These are phyloP conservation scores for Suhomyces kilbournensis DNA, from an alignment of 805 yeast genomes.

Conservation along the genomic window DNA sequence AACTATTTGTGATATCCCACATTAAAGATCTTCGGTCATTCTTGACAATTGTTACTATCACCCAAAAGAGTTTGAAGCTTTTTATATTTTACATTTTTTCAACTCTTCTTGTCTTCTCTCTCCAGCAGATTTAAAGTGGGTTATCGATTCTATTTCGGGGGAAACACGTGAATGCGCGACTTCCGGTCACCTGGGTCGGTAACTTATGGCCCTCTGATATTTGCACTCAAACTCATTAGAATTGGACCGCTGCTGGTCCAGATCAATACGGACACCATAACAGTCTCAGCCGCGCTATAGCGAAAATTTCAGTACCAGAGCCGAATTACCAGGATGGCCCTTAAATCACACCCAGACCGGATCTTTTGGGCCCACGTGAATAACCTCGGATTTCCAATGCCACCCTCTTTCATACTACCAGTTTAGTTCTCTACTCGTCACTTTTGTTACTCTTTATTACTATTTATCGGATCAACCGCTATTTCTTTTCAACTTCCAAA, in stretches of 20 bases:
- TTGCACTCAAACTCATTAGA: neutral
- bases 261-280: neutral
- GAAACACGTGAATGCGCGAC: neutral
- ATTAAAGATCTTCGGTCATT: no score
- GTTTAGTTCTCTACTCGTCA: no score
- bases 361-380: neutral
- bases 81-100: no score
- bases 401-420: no score
- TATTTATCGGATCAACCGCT: constrained; percentile 7
- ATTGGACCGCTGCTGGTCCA: neutral
- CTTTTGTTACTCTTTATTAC: neutral
- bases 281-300: neutral
- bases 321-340: neutral
- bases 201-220: neutral
- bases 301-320: neutral
- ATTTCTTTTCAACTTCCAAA: constrained; percentile 29
- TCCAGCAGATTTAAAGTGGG: neutral
- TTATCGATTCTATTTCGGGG: neutral
- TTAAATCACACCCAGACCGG: neutral
- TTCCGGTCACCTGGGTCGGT: neutral
- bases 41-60: no score
- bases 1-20: no score
- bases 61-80: no score
- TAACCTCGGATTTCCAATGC: neutral
- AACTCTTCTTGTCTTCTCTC: no score